A percentile compares a stretch with the other conserved stretches of the same genome.
Evolutionary conservation across 2,329 filamentous ascomycete species (phyloP).

Genomic region (Lasiodiplodia sp.): DNA sequence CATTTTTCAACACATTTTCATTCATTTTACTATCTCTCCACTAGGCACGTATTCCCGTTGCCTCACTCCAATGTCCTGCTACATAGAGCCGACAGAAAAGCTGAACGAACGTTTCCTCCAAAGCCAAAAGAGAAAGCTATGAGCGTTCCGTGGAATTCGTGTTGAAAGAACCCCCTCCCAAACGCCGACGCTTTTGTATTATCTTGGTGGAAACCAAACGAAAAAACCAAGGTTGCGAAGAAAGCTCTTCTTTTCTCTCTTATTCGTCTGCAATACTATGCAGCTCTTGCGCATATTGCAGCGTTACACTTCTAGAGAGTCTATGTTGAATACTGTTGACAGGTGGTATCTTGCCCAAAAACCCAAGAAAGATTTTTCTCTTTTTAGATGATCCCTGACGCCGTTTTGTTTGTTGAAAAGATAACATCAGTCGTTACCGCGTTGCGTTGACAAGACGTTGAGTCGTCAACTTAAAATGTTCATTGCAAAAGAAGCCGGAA

Average conservation of each 20-base stretch:
- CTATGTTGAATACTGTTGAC: conserved; percentile 33
- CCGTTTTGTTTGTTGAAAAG: conserved; percentile 31
- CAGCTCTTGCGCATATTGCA: conserved; percentile 30
- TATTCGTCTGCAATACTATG: conserved; percentile 20
- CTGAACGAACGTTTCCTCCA: conserved; percentile 4
- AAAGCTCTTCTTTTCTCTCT: conserved; percentile 8
- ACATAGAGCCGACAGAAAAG: not conserved
- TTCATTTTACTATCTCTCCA: not conserved
- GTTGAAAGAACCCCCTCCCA: conserved; percentile 30
- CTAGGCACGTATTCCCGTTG: not conserved
- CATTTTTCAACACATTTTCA: not conserved
- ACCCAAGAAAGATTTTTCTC: conserved; percentile 10
- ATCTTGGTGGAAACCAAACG: conserved; percentile 10
- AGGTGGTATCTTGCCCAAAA: conserved; percentile 27
- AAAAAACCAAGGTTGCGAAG: not conserved
- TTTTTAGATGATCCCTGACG: conserved; percentile 35
- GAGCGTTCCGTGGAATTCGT: conserved; percentile 29
- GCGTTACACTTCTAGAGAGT: conserved; percentile 26
- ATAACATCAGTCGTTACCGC: conserved; percentile 22
- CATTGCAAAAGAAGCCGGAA: not conserved
- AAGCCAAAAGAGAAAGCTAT: not conserved
- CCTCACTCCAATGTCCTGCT: not conserved
- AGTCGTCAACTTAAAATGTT: conserved; percentile 24
- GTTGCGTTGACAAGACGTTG: conserved; percentile 28
- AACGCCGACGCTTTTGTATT: conserved; percentile 28